These are phyloP conservation scores for Pestalotiopsis sp. DNA, from an alignment of 2,329 filamentous ascomycete genomes.

Conservation along the genomic window DNA sequence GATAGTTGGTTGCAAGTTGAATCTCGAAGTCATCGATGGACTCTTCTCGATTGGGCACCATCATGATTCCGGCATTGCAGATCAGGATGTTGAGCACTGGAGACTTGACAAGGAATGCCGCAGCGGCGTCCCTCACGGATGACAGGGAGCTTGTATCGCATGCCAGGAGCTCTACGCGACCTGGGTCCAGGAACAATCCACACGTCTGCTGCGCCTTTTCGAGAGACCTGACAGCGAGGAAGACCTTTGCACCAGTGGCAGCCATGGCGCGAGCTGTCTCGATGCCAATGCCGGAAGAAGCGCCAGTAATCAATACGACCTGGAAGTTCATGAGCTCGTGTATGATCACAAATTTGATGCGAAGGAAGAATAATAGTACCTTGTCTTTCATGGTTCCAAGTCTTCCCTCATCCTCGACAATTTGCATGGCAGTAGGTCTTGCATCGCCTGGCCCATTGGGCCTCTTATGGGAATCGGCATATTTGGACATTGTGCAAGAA, in stretches of 20 bases:
- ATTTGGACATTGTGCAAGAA: not conserved
- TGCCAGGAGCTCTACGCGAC: constrained; percentile 18
- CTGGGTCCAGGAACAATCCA: constrained; percentile 12
- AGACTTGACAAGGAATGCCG: constrained; percentile 17
- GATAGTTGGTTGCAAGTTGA: constrained; percentile 22
- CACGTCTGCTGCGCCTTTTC: constrained; percentile 18
- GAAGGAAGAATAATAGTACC: not conserved
- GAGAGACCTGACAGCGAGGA: constrained; percentile 18
- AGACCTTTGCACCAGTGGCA: constrained; percentile 19
- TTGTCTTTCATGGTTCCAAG: not conserved
- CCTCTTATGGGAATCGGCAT: constrained; percentile 16
- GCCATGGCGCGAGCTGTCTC: constrained; percentile 18
- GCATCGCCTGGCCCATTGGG: constrained; percentile 21
- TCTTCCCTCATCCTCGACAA: not conserved
- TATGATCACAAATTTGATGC: not conserved
- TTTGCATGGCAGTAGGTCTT: constrained; percentile 20
- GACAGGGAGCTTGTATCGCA: constrained; percentile 20
- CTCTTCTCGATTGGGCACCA: constrained; percentile 27
- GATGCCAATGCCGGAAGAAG: constrained; percentile 18
- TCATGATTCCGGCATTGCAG: constrained; percentile 30
- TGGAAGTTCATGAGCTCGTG: not conserved
- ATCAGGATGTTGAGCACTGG: constrained; percentile 20
- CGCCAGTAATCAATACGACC: constrained; percentile 23
- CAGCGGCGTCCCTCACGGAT: constrained; percentile 17
- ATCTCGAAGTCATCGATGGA: constrained; percentile 24